Evolutionary conservation across 345 rosid genomes (phyloP).

Genomic region (Bruguiera parviflora): DNA sequence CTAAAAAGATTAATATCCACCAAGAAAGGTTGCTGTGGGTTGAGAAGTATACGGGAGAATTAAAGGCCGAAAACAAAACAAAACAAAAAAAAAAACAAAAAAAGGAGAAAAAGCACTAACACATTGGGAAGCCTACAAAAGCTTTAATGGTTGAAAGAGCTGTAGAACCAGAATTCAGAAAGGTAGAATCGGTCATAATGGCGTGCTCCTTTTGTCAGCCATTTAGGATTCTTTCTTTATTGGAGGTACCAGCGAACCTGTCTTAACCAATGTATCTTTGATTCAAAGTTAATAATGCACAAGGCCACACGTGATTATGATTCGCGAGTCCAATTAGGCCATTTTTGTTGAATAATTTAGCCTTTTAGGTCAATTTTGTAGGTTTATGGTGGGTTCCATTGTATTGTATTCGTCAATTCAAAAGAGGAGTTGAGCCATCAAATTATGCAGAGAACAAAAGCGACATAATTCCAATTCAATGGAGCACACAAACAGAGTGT

Average conservation of each 20-base stretch:
- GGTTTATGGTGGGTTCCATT: constrained; percentile 14
- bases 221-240: no score
- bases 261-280: no score
- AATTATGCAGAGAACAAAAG: background rate
- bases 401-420: constrained; percentile 11
- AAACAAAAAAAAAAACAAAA: background rate
- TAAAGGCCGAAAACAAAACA: constrained; percentile 9
- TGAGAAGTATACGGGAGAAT: constrained; percentile 30
- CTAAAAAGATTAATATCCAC: constrained; percentile 37
- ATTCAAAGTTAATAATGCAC: constrained; percentile 18
- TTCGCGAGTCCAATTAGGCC: constrained; percentile 22
- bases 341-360: background rate
- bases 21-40: constrained; percentile 41
- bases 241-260: no score
- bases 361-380: background rate
- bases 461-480: constrained; percentile 1
- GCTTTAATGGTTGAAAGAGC: constrained; percentile 15
- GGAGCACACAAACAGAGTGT: constrained; percentile 23
- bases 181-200: no score
- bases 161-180: constrained; percentile 11
- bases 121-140: constrained; percentile 34
- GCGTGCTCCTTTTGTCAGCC: no score
- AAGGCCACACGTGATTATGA: constrained; percentile 21
- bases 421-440: constrained; percentile 13
- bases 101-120: constrained; percentile 12